Evolutionary conservation across 768 basidiomycete species (phyloP).

Genomic region (Lactarius quietus): DNA sequence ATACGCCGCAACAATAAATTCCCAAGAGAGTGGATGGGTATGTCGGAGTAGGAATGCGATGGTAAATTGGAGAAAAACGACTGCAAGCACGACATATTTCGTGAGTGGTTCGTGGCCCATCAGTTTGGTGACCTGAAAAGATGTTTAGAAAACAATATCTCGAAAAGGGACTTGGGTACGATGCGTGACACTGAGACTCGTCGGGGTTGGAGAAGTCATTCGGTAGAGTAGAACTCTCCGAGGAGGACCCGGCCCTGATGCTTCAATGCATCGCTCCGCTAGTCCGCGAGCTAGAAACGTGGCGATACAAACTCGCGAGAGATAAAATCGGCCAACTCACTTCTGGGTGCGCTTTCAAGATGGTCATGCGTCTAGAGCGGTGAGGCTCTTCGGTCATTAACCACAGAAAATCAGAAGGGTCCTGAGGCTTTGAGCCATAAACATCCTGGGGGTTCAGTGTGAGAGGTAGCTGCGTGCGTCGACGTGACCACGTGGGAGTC

Average conservation of each 20-base stretch:
- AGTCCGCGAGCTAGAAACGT: background rate
- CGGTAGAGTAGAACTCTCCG: background rate
- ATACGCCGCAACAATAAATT: constrained; percentile 79
- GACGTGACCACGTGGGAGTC: constrained; percentile 39
- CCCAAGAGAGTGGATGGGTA: constrained; percentile 61
- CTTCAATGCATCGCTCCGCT: background rate
- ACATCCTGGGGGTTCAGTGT: constrained; percentile 43
- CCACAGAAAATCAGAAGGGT: constrained; percentile 91
- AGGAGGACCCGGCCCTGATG: background rate
- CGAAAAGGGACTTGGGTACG: background rate
- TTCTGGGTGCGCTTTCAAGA: constrained; percentile 94
- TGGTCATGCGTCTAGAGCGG: constrained; percentile 77
- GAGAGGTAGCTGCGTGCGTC: constrained; percentile 47
- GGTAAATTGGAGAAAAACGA: constrained; percentile 72
- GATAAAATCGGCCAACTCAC: constrained; percentile 38
- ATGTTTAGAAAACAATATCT: constrained; percentile 5
- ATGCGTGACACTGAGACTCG: too few relatives aligned
- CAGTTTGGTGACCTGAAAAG: constrained; percentile 77
- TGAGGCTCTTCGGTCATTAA: constrained; percentile 98
- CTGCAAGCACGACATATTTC: constrained; percentile 81
- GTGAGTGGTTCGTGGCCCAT: constrained; percentile 96
- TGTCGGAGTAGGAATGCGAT: constrained; percentile 63
- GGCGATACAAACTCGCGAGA: background rate
- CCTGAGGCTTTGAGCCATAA: constrained; percentile 56
- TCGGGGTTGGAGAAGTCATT: too few relatives aligned